Evolutionary conservation across 2,329 filamentous ascomycete genomes (phyloP).

Genomic region (Curvularia hawaiiensis): DNA sequence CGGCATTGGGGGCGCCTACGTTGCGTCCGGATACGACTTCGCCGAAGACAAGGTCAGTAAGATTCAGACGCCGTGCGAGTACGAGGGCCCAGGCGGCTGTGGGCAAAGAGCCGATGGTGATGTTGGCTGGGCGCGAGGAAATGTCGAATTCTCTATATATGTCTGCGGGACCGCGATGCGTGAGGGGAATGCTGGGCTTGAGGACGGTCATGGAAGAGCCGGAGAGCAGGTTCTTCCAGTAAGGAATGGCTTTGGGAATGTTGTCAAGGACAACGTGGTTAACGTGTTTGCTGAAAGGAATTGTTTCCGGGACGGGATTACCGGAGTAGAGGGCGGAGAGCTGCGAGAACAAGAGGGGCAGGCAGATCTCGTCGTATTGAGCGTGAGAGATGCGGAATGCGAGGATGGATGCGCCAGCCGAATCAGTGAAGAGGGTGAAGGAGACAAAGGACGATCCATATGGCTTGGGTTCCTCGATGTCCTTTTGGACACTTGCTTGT

Average conservation of each 20-base stretch:
- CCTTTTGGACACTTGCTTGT: slow-evolving; percentile 59
- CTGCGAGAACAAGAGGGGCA: slow-evolving; percentile 65
- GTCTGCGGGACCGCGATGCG: slow-evolving; percentile 34
- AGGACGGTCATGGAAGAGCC: slow-evolving; percentile 58
- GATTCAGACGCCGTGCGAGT: slow-evolving; percentile 59
- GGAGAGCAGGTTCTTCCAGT: slow-evolving; percentile 65
- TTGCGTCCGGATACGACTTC: slow-evolving; percentile 70
- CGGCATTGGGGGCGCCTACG: slow-evolving; percentile 60
- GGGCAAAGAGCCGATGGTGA: slow-evolving; percentile 69
- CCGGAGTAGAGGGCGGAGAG: slow-evolving; percentile 61
- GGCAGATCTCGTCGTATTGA: slow-evolving; percentile 72
- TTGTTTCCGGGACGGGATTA: slow-evolving; percentile 27
- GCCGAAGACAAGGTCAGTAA: slow-evolving; percentile 67
- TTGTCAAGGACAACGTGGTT: slow-evolving; percentile 47
- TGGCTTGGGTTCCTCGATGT: slow-evolving; percentile 61
- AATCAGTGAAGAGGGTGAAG: slow-evolving; percentile 60
- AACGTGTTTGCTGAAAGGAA: slow-evolving; percentile 56
- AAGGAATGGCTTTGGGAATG: slow-evolving; percentile 57
- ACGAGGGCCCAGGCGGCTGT: slow-evolving; percentile 70
- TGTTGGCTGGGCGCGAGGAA: slow-evolving; percentile 55
- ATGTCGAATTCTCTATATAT: slow-evolving; percentile 45
- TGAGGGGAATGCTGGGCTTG: slow-evolving; percentile 39
- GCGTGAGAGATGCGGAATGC: slow-evolving; percentile 69
- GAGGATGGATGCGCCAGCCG: slow-evolving; percentile 57
- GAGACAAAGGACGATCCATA: slow-evolving; percentile 57